phyloP scores from a whole-genome alignment of 306 rosid genomes.

The Alnus glutinosa region DNA sequence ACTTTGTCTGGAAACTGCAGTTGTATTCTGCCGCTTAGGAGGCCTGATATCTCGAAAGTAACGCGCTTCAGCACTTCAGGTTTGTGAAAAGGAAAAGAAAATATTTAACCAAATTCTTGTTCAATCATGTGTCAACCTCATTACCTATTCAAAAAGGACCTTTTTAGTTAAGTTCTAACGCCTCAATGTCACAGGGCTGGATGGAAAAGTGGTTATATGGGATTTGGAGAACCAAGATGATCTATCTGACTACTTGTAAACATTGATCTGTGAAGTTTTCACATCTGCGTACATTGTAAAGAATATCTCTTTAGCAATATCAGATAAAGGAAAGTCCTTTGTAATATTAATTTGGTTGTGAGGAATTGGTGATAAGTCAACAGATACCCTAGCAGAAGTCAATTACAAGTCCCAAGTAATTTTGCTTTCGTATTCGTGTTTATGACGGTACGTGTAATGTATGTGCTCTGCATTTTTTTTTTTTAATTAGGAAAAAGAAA shows the following conservation, averaged over 20 bases:
- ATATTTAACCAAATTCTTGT: not conserved
- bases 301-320: constrained; percentile 1
- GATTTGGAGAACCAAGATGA: constrained; percentile 83
- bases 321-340: constrained; percentile 16
- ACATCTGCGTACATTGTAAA: not conserved
- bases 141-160: not conserved
- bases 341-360: constrained; percentile 27
- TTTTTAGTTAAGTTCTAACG: constrained; percentile 9
- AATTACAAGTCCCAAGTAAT: constrained; percentile 6
- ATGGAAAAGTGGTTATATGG: constrained; percentile 85
- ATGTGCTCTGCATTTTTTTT: not conserved
- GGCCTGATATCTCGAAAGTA: constrained; percentile 40
- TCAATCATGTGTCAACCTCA: not conserved
- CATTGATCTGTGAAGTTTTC: constrained; percentile 15
- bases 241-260: constrained; percentile 48
- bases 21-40: constrained; percentile 63
- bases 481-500: too few relatives aligned
- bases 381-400: constrained; percentile 20
- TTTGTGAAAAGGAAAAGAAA: constrained; percentile 35
- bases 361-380: constrained; percentile 21
- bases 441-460: not conserved
- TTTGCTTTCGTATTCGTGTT: constrained; percentile 16
- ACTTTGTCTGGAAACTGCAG: constrained; percentile 46
- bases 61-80: constrained; percentile 97
- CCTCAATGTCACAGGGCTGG: constrained; percentile 61